Base-by-base conservation (phyloP, 352 stramenopile species). In the Globisporangium perplexum region DNA sequence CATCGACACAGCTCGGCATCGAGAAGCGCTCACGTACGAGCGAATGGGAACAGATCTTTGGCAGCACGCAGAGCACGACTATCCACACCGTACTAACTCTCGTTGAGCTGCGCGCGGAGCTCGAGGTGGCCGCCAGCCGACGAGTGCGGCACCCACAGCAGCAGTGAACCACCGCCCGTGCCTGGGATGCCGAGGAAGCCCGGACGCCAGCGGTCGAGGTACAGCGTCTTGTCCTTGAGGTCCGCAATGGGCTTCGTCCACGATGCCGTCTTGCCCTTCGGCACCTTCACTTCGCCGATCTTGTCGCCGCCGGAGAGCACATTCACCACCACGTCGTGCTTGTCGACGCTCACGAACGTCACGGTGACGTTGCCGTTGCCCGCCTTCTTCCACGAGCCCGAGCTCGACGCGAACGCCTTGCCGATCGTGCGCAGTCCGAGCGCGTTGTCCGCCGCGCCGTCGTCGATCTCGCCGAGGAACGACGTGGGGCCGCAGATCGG, bases 181-280 rank as follows among this genome's bases (percentile, higher is more conserved):
- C 73, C 70, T 3, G 78, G 73, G 11, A 90, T 50, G 28, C 74
- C 71, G 7, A 85, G 59, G 47, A 85, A 69, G 10, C 70, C 72
- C 4, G 73, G 60, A 12, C 80, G 77, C 73, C 75, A 88, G 11
- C 77, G 76, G 68, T 86, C 76, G 50, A 88, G 24, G 65, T 86
- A 90, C 46, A 88, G 23, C 11, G 79, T 90, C 69, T 81, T 85
- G 52, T 68, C 63, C 47, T 68, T 60, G 43, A 88, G 45, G 28
- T 65, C 59, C 0, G 42, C 24, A 20, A 85, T 66, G 0, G 53
- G 69, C 2, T 69, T 71, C 1, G 47, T 73, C 74, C 74, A 86
- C 10, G 31, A 58, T 17, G 67, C 69, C 0, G 55, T 86, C 33
- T 50, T 15, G 6, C 74, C 74, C 7, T 53, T 50, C 15, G 53